Percentiles rank a stretch among this genome's conserved stretches.
These are phyloP conservation scores for Zygosaccharomyces bailii DNA, from an alignment of 805 yeast genomes.

Conservation along the genomic window DNA sequence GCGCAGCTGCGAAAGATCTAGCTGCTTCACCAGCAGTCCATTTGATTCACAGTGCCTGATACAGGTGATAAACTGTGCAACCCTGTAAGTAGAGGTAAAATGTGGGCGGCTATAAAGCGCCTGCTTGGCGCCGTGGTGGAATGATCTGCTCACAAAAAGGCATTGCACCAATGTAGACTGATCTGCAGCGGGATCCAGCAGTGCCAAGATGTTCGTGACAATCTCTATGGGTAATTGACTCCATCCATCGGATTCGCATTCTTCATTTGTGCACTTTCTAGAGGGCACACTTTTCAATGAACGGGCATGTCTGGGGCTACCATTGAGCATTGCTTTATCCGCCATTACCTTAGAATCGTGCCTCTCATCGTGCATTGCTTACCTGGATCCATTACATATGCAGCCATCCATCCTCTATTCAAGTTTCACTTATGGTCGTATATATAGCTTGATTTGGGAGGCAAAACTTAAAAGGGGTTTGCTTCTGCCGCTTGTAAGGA, in stretches of 20 bases:
- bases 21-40: slow-evolving; percentile 50
- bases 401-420: background rate
- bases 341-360: background rate
- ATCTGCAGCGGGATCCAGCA: slow-evolving; percentile 10
- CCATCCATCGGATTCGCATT: slow-evolving; percentile 20
- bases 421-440: background rate
- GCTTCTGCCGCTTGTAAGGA: slow-evolving; percentile 7
- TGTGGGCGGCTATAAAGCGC: slow-evolving; percentile 52
- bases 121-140: slow-evolving; percentile 51
- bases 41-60: slow-evolving; percentile 54
- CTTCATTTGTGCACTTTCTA: slow-evolving; percentile 12
- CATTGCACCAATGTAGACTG: slow-evolving; percentile 40
- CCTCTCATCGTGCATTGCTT: background rate
- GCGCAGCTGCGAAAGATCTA: slow-evolving; percentile 55
- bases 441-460: background rate
- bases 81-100: slow-evolving; percentile 69
- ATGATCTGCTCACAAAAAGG: slow-evolving; percentile 49
- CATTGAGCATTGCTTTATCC: background rate
- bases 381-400: background rate
- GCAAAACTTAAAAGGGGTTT: slow-evolving; percentile 5
- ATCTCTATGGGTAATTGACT: slow-evolving; percentile 36
- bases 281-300: slow-evolving; percentile 9
- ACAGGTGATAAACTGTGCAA: slow-evolving; percentile 74
- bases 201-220: slow-evolving; percentile 25
- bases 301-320: slow-evolving; percentile 4